Conservation (phyloP, 345 rosid species). For the Toxicodendron radicans region DNA sequence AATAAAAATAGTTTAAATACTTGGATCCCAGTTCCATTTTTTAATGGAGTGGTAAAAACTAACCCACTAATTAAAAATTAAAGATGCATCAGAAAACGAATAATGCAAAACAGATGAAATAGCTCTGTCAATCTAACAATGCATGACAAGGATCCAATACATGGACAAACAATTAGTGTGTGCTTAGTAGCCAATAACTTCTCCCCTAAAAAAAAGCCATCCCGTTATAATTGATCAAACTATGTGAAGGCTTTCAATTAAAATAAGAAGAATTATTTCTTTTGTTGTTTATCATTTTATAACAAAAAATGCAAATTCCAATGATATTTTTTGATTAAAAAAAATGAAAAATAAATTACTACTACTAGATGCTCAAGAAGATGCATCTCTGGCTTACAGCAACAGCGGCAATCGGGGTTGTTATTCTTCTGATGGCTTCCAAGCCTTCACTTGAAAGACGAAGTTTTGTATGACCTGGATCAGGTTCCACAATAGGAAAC, state of each 20-base stretch:
- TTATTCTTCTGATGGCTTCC: conserved; percentile 83
- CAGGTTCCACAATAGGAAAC: conserved; percentile 94
- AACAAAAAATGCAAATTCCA: background rate
- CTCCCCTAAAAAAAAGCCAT: background rate
- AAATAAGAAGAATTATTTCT: background rate
- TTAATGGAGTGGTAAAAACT: background rate
- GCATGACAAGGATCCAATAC: background rate
- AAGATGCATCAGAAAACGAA: background rate
- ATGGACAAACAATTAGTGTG: background rate
- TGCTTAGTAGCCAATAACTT: background rate
- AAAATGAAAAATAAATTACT: conserved; percentile 23
- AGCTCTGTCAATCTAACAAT: background rate
- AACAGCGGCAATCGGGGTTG: conserved; percentile 84
- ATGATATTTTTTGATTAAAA: conserved; percentile 3
- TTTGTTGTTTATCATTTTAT: background rate
- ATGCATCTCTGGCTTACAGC: conserved; percentile 64
- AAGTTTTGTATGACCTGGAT: conserved; percentile 95
- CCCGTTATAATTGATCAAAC: background rate
- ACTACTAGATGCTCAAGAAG: conserved; percentile 29
- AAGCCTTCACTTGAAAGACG: conserved; percentile 88
- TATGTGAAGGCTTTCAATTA: background rate
- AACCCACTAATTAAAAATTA: background rate
- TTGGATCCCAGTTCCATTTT: background rate
- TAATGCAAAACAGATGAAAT: background rate
- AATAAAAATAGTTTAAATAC: too few relatives aligned